Base-by-base conservation (phyloP, 225 moss, liverwort and hornwort species). In the Climacium dendroides region DNA sequence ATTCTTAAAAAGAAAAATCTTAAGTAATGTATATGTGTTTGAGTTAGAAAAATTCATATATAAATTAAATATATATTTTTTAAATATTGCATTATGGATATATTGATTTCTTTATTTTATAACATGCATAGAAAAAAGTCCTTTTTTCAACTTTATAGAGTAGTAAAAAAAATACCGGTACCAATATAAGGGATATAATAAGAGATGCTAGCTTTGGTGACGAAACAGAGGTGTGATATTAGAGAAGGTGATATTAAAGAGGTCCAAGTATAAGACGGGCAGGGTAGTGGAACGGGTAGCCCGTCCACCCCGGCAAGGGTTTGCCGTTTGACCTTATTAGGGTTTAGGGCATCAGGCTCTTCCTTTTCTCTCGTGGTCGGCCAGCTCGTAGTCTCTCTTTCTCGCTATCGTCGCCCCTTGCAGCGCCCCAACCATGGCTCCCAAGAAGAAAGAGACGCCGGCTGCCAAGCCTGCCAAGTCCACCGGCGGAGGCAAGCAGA, bases 401-500 rank as follows among this genome's bases (percentile, higher is more conserved):
- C 52, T 16, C 47, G 69, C 37, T 25, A 53, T 53, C n/a, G 43
- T 75, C 47, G 52, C 13, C 28, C 4, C 37, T 37, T 32, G 45
- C 13, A 67, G 79, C 60, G 41, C 59, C 9, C 15, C 81, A 47
- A 47, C 81, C 35, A 81, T 81, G 97, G 96, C 97, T 63, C 97
- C 97, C 16, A 97, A 97, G 93, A 97, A 97, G 92, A 96, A 95
- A 86, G 93, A 95, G 87, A 86, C 95, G 62, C 90, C 95, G 15
- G 87, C 96, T 37, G 45, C 95, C 43, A 97, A 97, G 92, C 96
- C 97, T 60, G 96, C 96, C 63, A 97, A 97, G 95, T 95, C 96
- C 87, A 90, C 87, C 78, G 97, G 96, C 63, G 97, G 97, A 78
- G 97, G 97, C 88, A 97, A 97, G 95, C 97, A 97, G 93, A 97